Conservation (phyloP, 2,329 filamentous ascomycete genomes). For the Cytospora schulzeri region DNA sequence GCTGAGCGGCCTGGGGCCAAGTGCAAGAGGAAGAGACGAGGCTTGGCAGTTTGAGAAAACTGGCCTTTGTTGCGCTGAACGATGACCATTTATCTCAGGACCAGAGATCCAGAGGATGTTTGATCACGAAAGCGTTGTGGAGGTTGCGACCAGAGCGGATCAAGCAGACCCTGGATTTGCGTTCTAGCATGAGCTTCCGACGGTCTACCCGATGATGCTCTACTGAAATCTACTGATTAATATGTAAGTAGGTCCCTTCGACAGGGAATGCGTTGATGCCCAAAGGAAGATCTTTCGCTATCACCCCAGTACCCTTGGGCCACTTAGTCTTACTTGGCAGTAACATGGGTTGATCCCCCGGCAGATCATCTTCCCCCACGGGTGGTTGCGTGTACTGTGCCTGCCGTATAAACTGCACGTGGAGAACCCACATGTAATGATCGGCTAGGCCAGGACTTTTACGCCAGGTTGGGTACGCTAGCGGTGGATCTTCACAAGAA, state of each 20-base stretch:
- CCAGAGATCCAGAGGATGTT: not conserved
- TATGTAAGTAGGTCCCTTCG: not conserved
- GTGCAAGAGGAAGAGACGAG: not conserved
- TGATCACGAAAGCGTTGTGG: not conserved
- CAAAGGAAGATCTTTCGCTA: not conserved
- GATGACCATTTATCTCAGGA: not conserved
- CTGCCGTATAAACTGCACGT: not conserved
- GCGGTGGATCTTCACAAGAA: not conserved
- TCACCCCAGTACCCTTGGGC: not conserved
- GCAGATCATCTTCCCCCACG: not conserved
- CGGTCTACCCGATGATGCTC: not conserved
- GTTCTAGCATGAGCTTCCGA: not conserved
- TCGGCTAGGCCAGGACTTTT: not conserved
- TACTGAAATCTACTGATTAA: not conserved
- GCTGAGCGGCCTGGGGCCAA: not conserved
- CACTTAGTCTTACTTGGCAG: not conserved
- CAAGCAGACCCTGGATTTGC: not conserved
- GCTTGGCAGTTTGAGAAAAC: not conserved
- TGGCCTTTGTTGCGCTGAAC: not conserved
- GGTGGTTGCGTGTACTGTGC: not conserved
- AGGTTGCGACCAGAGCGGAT: not conserved
- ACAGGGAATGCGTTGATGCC: not conserved
- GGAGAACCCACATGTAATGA: not conserved
- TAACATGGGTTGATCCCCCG: not conserved
- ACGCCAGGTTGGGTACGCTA: not conserved